Evolutionary conservation across 1,284 basidiomycete species (phyloP).

Genomic region (Boletus smithii): DNA sequence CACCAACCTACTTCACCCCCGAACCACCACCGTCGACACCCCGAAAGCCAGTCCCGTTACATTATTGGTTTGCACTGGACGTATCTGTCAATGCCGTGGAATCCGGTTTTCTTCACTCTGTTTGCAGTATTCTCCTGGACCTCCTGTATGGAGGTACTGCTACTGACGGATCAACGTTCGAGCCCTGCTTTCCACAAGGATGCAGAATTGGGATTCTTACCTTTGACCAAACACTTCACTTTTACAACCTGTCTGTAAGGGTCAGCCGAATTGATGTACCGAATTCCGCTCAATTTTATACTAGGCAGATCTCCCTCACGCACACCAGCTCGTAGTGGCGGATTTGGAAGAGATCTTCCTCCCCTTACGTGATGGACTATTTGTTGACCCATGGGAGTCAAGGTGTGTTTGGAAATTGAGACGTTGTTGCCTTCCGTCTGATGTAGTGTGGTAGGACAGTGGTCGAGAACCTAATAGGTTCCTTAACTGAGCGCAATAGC

Average conservation of each 20-base stretch:
- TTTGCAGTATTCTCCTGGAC: slow-evolving; percentile 64
- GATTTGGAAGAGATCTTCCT: slow-evolving; percentile 93
- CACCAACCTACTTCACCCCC: slow-evolving; percentile 49
- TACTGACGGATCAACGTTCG: slow-evolving; percentile 41
- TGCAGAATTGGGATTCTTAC: slow-evolving; percentile 78
- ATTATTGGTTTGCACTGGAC: slow-evolving; percentile 88
- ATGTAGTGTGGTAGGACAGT: slow-evolving; percentile 40
- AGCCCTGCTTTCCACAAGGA: slow-evolving; percentile 51
- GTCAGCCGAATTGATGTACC: slow-evolving; percentile 19
- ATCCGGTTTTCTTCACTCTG: slow-evolving; percentile 72
- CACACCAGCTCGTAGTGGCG: slow-evolving; percentile 80
- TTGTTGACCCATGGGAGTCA: slow-evolving; percentile 75
- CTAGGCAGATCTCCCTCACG: slow-evolving; percentile 55
- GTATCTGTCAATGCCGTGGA: slow-evolving; percentile 72
- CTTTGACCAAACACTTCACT: slow-evolving; percentile 82
- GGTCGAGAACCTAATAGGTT: slow-evolving; percentile 63
- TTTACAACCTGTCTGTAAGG: slow-evolving; percentile 86
- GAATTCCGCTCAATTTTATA: slow-evolving; percentile 15
- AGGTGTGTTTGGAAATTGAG: slow-evolving; percentile 43
- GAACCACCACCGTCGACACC: slow-evolving; percentile 45
- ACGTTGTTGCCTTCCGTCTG: slow-evolving; percentile 5
- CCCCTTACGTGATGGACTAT: slow-evolving; percentile 73
- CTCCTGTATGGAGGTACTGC: slow-evolving; percentile 64
- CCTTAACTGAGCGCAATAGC: slow-evolving; percentile 66
- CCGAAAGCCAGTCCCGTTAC: slow-evolving; percentile 66